A percentile compares a stretch with the other conserved stretches of the same genome.
These are phyloP conservation scores for Aureobasidium leucospermi DNA, from an alignment of 2,329 filamentous ascomycete species.

Conservation along the genomic window DNA sequence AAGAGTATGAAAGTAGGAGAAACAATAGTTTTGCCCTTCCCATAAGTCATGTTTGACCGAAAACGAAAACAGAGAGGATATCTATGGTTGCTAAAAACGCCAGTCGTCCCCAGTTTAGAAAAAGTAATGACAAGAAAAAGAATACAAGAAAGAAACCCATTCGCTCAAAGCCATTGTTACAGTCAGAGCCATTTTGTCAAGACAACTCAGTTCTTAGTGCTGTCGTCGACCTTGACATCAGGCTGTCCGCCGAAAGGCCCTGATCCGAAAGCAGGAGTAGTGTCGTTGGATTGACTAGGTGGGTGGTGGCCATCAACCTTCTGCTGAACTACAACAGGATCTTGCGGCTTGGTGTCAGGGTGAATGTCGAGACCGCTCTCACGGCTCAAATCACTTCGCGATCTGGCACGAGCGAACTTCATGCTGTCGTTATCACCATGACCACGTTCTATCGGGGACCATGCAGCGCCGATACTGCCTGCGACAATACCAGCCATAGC, in stretches of 20 bases:
- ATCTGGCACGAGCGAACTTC: slow-evolving; percentile 27
- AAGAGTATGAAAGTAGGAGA: neutral
- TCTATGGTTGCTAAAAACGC: neutral
- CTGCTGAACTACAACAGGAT: slow-evolving; percentile 38
- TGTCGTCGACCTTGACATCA: neutral
- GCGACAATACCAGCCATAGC: slow-evolving; percentile 81
- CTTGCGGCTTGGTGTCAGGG: slow-evolving; percentile 41
- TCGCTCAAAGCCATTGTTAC: neutral
- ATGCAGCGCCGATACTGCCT: slow-evolving; percentile 61
- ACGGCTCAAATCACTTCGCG: slow-evolving; percentile 24
- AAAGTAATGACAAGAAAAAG: neutral
- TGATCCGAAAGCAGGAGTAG: slow-evolving; percentile 36
- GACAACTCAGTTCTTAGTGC: neutral
- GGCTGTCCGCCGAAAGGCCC: slow-evolving; percentile 38
- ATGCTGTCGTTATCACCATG: slow-evolving; percentile 34
- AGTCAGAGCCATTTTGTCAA: neutral
- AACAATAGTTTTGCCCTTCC: neutral
- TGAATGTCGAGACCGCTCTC: slow-evolving; percentile 40
- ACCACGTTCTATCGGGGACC: slow-evolving; percentile 60
- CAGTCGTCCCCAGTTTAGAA: neutral
- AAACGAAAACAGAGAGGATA: slow-evolving; percentile 1
- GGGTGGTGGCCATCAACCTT: slow-evolving; percentile 29
- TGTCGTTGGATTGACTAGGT: slow-evolving; percentile 37
- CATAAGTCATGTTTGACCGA: neutral
- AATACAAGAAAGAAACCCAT: neutral